Base-by-base conservation (phyloP, 768 basidiomycete genomes). In the Saitozyma sp. region DNA sequence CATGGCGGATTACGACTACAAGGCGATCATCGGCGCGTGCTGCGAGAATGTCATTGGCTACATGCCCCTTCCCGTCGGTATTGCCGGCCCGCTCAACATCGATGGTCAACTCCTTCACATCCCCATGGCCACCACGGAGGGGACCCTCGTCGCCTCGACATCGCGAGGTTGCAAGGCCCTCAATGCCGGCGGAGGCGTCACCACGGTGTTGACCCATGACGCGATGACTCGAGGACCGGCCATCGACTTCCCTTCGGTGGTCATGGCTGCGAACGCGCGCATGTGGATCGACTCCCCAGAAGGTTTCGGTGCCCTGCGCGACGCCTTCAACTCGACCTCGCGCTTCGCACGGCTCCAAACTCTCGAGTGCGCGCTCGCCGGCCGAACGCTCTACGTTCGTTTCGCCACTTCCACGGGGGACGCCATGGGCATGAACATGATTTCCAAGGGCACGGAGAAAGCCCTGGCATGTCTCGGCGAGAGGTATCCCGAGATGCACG, bases 351-450 rank as follows among this genome's bases (percentile, higher is more conserved):
- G 88, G 75, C 79, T 99, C 55, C 87, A 89, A 80, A 84, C 84
- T 59, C 82, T 98, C 70, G 95, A 95, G 84, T 88, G 88, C 52
- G 90, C 89, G 6, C 82, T 98, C 78, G 96, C 96, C 7, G 96
- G 96, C 6, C 86, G 96, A 48, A 95, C 92, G 45, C 82, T 99
- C 45, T 99, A 88, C 76, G 87, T 97, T 20, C 86, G 96, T 52
- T 97, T 99, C 75, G 89, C 90, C 62, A 96, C 93, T 13, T 87
- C 86, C 58, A 98, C 96, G 0, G 96, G 94, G 39, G 95, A 98
- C 74, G 95, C 96, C 48, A 99, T 98, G 95, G 96, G 96, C 16
- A 99, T 99, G 96, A 99, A 99, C 83, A 99, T 98, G 96, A 96
- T 98, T 75, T 91, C 89, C 9, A 99, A 99, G 81, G 96, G 94